Evolutionary conservation across 2,329 filamentous ascomycete genomes (phyloP).

Genomic region (Rhynchosporium agropyri): DNA sequence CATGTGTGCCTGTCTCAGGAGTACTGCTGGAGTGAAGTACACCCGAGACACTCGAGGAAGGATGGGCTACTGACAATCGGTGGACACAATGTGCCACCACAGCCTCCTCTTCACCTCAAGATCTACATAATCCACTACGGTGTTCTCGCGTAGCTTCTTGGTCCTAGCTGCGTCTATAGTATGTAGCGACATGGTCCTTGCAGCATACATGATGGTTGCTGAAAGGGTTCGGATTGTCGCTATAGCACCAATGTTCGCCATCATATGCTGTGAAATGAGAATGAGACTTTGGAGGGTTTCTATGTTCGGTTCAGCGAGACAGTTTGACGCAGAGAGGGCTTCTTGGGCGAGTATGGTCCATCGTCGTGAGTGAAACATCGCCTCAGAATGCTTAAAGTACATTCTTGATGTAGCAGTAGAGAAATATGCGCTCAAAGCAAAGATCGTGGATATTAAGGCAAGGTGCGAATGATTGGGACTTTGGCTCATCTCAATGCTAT

Average conservation of each 20-base stretch:
- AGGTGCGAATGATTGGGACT: slow-evolving; percentile 26
- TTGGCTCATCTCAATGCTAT: slow-evolving; percentile 23
- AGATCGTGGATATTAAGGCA: slow-evolving; percentile 30
- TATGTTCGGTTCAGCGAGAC: slow-evolving; percentile 37
- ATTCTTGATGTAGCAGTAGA: slow-evolving; percentile 17
- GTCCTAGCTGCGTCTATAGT: slow-evolving; percentile 30
- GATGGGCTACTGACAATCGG: slow-evolving; percentile 42
- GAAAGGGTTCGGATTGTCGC: slow-evolving; percentile 42
- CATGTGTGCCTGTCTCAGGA: too few relatives aligned
- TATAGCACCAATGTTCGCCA: slow-evolving; percentile 44
- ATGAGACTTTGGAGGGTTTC: slow-evolving; percentile 45
- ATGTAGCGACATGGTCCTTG: slow-evolving; percentile 30
- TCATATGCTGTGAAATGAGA: slow-evolving; percentile 43
- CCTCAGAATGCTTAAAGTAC: slow-evolving; percentile 19
- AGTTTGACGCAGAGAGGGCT: slow-evolving; percentile 37
- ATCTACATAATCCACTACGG: slow-evolving; percentile 35
- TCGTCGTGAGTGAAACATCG: slow-evolving; percentile 16
- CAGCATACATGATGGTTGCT: slow-evolving; percentile 40
- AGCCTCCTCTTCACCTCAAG: slow-evolving; percentile 45
- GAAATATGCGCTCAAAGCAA: slow-evolving; percentile 32
- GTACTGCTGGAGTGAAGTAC: too few relatives aligned
- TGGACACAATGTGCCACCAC: slow-evolving; percentile 47
- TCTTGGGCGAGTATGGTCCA: slow-evolving; percentile 32
- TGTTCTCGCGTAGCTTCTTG: slow-evolving; percentile 30
- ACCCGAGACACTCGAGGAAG: too few relatives aligned